Percentiles rank a stretch among this genome's conserved stretches.
Evolutionary conservation across 805 yeast genomes (phyloP).

Genomic region (Kluyveromyces starmeri): DNA sequence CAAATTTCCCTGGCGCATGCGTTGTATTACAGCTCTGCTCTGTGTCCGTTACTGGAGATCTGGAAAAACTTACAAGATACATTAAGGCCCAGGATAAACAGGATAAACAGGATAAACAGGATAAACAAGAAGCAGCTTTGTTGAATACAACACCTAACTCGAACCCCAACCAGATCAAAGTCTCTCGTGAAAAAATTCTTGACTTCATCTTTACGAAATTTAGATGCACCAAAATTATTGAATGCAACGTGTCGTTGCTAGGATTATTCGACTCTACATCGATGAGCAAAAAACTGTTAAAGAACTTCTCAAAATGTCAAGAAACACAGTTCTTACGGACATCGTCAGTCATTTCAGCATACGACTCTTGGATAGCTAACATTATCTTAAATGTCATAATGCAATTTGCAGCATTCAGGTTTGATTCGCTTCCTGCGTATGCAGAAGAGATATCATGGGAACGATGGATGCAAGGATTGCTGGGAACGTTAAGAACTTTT

Average conservation of each 20-base stretch:
- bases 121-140: background rate
- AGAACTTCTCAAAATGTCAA: slow-evolving; percentile 14
- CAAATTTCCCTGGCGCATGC: slow-evolving; percentile 14
- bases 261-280: slow-evolving; percentile 9
- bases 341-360: slow-evolving; percentile 20
- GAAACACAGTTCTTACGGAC: slow-evolving; percentile 16
- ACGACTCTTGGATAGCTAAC: slow-evolving; percentile 20
- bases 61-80: slow-evolving; percentile 12
- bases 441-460: slow-evolving; percentile 19
- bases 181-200: slow-evolving; percentile 13
- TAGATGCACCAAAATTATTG: slow-evolving; percentile 21
- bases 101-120: background rate
- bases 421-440: slow-evolving; percentile 9
- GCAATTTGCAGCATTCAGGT: slow-evolving; percentile 17
- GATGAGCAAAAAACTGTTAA: slow-evolving; percentile 6
- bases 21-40: slow-evolving; percentile 14
- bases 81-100: slow-evolving; percentile 7
- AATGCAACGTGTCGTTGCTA: slow-evolving; percentile 15
- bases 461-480: slow-evolving; percentile 19
- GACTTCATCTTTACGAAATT: slow-evolving; percentile 21
- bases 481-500: slow-evolving; percentile 20
- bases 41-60: slow-evolving; percentile 16
- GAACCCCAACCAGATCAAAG: slow-evolving; percentile 6
- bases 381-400: slow-evolving; percentile 23
- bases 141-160: slow-evolving; percentile 6